Evolutionary conservation across 108 stramenopile genomes (phyloP).

Genomic region (Fistulifera solaris): DNA sequence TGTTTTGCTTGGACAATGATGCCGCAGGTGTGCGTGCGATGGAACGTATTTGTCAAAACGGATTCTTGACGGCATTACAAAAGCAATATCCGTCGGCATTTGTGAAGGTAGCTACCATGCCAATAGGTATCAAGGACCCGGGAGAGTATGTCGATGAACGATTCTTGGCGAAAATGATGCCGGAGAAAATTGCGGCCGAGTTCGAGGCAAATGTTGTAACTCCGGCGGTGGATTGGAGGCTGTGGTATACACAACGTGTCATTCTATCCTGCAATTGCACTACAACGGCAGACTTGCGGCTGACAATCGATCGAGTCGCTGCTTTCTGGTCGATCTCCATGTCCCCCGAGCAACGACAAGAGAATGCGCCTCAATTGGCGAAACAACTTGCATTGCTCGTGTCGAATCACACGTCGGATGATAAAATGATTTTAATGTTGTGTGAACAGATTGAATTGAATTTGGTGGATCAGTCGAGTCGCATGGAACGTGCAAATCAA

Average conservation of each 20-base stretch:
- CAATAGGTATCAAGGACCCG: slow-evolving; percentile 68
- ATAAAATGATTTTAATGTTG: no score
- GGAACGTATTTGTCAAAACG: slow-evolving; percentile 56
- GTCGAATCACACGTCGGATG: slow-evolving; percentile 7
- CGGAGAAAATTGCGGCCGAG: slow-evolving; percentile 15
- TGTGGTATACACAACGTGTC: slow-evolving; percentile 56
- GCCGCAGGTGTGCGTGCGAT: slow-evolving; percentile 75
- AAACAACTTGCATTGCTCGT: slow-evolving; percentile 31
- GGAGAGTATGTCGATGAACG: slow-evolving; percentile 58
- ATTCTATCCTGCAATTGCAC: slow-evolving; percentile 29
- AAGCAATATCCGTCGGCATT: slow-evolving; percentile 29
- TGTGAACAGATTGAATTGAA: no score
- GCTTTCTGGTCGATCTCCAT: slow-evolving; percentile 43
- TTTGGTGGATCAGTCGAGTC: no score
- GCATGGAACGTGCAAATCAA: no score
- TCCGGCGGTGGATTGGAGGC: slow-evolving; percentile 46
- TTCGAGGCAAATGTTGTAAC: slow-evolving; percentile 37
- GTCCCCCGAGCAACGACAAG: slow-evolving; percentile 45
- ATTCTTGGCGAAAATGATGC: neutral
- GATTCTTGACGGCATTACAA: slow-evolving; percentile 12
- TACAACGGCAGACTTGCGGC: slow-evolving; percentile 24
- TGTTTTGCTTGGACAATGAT: slow-evolving; percentile 86
- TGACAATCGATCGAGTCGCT: slow-evolving; percentile 48
- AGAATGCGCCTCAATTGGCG: slow-evolving; percentile 32
- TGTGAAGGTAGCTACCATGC: slow-evolving; percentile 47